Conservation (phyloP, 148 eudicot genomes). For the Spergularia bocconei region DNA sequence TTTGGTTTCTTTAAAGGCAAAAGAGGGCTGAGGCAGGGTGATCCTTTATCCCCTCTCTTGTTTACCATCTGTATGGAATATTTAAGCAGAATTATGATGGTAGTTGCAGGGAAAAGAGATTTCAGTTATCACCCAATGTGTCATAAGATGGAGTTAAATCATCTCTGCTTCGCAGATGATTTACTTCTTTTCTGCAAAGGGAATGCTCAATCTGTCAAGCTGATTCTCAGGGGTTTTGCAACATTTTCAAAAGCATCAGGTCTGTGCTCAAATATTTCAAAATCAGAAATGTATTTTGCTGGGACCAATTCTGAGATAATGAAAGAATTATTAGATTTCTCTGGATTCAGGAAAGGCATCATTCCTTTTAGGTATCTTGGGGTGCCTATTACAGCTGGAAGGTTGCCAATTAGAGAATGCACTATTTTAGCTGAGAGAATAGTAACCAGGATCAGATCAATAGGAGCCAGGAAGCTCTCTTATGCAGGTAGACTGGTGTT, state of each 20-base stretch:
- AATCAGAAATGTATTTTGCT: too few relatives aligned
- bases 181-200: too few relatives aligned
- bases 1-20: neutral
- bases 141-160: neutral
- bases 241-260: too few relatives aligned
- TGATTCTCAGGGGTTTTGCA: too few relatives aligned
- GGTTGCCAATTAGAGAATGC: neutral
- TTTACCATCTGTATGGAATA: neutral
- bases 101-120: too few relatives aligned
- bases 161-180: neutral
- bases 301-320: too few relatives aligned
- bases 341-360: neutral
- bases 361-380: neutral
- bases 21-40: neutral
- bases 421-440: neutral
- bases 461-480: neutral
- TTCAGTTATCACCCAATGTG: neutral
- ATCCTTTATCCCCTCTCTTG: neutral
- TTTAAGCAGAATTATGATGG: neutral
- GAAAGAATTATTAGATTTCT: too few relatives aligned
- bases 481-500: neutral
- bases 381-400: neutral
- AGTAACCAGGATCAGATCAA: neutral
- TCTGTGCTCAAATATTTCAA: too few relatives aligned
- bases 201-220: too few relatives aligned